Base-by-base conservation (phyloP, 169 alveolate genomes). In the Plasmodium vivax region DNA sequence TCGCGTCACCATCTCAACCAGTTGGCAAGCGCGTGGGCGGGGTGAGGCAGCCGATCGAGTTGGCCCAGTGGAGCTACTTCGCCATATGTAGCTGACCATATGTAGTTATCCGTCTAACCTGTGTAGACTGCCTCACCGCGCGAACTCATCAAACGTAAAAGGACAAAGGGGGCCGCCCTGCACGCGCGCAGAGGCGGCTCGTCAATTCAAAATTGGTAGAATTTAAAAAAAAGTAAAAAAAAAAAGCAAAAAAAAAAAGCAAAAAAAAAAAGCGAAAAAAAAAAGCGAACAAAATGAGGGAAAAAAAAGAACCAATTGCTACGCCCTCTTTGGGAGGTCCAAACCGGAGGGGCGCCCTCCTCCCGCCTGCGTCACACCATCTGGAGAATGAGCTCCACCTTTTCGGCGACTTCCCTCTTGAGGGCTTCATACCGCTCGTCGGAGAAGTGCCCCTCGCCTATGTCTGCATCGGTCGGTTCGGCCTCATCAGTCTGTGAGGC, bases 301-400 rank as follows among this genome's bases (percentile, higher is more conserved):
- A 51, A 51, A 51, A 51, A 51, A 51, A 51, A 12, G 8, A 51
- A 14, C 19, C 7, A 51, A 6, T 14, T 51, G 16, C n/a, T 51
- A 51, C 62, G 62, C 23, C 12, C 62, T 2, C 23, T 51, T 51
- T 51, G 16, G n/a, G 14, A 51, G 2, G 62, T 51, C 8, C 23
- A 51, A 6, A 83, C 5, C 23, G 12, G 32, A 12, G 45, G 9
- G 34, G 5, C 1, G 36, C 30, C 56, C n/a, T 85, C 62, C 30
- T 80, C 84, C 77, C 16, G 4, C 16, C 77, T 23, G 1, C 77
- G n/a, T 68, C 38, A 68, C 58, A 77, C 82, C 72, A 85, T 27
- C 72, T 85, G 83, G 27, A 45, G 79, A 75, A 85, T 85, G 14
- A 75, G 47, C 47, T 85, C 87, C 3, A 85, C 82, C 68, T 85